Evolutionary conservation across 176 grass and related monocot genomes (phyloP).

Genomic region (Chloris gayana): DNA sequence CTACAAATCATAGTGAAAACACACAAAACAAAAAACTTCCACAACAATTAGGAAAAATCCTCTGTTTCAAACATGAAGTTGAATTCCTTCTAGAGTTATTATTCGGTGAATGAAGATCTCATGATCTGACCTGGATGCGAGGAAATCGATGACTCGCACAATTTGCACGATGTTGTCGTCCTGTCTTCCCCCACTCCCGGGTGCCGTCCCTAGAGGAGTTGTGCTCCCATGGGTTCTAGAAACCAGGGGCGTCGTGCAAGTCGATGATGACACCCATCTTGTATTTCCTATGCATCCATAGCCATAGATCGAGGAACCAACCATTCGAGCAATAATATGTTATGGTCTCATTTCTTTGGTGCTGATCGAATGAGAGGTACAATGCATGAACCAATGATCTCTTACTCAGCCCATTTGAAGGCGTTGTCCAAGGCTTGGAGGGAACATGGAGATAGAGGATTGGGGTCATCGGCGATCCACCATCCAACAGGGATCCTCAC

Average conservation of each 20-base stretch:
- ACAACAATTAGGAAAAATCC: background rate
- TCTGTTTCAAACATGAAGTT: background rate
- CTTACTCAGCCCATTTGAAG: conserved; percentile 82
- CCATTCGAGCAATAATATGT: background rate
- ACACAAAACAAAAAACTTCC: background rate
- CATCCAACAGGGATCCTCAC: conserved; percentile 75
- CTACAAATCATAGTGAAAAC: conserved; percentile 24
- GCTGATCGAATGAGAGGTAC: background rate
- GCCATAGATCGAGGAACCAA: background rate
- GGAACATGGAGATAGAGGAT: conserved; percentile 56
- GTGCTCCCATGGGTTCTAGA: conserved; percentile 66
- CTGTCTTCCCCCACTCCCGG: conserved; percentile 52
- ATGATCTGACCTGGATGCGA: conserved; percentile 46
- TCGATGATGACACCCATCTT: conserved; percentile 59
- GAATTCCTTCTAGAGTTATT: background rate
- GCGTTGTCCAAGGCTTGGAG: conserved; percentile 67
- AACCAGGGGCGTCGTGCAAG: conserved; percentile 61
- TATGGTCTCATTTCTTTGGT: background rate
- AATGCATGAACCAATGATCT: background rate
- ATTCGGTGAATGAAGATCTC: background rate
- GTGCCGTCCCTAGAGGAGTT: conserved; percentile 53
- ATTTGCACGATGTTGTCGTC: conserved; percentile 51
- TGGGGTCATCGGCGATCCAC: conserved; percentile 69
- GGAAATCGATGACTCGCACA: conserved; percentile 59
- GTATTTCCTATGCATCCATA: conserved; percentile 34